phyloP scores from a whole-genome alignment of 768 basidiomycete genomes.

The Termitomyces sp. region DNA sequence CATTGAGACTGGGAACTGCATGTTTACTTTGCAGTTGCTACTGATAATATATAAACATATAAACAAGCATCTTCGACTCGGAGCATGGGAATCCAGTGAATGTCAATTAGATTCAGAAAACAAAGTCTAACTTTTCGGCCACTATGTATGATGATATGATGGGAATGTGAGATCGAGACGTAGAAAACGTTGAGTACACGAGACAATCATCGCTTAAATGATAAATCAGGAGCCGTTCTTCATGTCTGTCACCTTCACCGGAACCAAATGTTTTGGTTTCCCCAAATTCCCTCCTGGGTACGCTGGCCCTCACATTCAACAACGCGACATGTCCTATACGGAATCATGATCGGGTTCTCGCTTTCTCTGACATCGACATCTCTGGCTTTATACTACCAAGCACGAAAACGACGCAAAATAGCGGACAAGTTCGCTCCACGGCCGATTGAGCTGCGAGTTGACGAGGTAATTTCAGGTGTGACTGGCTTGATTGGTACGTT shows the following conservation, averaged over 20 bases:
- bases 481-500: conserved; percentile 77
- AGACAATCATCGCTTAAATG: background rate
- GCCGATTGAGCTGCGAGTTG: conserved; percentile 68
- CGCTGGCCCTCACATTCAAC: conserved; percentile 32
- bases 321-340: conserved; percentile 32
- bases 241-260: conserved; percentile 11
- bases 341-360: conserved; percentile 67
- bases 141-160: background rate
- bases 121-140: background rate
- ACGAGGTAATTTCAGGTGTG: conserved; percentile 78
- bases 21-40: too few relatives aligned
- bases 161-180: too few relatives aligned
- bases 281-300: conserved; percentile 25
- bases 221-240: conserved; percentile 8
- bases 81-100: background rate
- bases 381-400: conserved; percentile 46
- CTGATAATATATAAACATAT: too few relatives aligned
- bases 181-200: background rate
- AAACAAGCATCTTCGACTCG: too few relatives aligned
- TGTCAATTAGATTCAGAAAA: background rate
- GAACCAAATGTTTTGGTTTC: conserved; percentile 18
- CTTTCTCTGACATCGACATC: conserved; percentile 71
- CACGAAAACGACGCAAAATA: conserved; percentile 42
- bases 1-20: too few relatives aligned
- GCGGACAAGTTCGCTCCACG: conserved; percentile 33